phyloP scores from a whole-genome alignment of 306 rosid species.

The Trichosanthes truncata region DNA sequence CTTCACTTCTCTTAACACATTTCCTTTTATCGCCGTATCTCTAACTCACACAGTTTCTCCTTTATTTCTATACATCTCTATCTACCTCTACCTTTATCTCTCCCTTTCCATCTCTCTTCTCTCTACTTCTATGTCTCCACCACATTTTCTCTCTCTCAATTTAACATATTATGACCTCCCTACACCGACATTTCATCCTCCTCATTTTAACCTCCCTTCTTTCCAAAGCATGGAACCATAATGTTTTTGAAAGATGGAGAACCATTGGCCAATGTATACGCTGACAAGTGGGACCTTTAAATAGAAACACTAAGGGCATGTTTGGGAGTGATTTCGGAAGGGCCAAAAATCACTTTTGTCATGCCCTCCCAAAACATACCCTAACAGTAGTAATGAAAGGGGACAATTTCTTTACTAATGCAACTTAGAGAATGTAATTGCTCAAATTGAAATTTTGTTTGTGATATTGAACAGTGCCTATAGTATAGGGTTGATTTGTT shows the following conservation, averaged over 20 bases:
- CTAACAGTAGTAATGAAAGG: background rate
- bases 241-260: background rate
- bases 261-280: background rate
- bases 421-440: background rate
- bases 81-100: background rate
- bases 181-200: background rate
- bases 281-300: background rate
- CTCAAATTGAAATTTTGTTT: background rate
- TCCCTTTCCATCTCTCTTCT: background rate
- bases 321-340: too few species aligned
- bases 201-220: background rate
- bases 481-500: background rate
- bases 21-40: background rate
- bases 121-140: background rate
- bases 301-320: background rate
- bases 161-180: background rate
- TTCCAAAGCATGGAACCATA: background rate
- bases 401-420: background rate
- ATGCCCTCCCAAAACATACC: too few species aligned
- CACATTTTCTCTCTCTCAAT: background rate
- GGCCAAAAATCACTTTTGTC: too few species aligned
- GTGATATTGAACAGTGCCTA: background rate
- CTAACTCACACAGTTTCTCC: background rate
- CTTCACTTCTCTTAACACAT: background rate
- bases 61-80: background rate